Evolutionary conservation across 208 protist species (phyloP).

Genomic region (Strigomonas galati): DNA sequence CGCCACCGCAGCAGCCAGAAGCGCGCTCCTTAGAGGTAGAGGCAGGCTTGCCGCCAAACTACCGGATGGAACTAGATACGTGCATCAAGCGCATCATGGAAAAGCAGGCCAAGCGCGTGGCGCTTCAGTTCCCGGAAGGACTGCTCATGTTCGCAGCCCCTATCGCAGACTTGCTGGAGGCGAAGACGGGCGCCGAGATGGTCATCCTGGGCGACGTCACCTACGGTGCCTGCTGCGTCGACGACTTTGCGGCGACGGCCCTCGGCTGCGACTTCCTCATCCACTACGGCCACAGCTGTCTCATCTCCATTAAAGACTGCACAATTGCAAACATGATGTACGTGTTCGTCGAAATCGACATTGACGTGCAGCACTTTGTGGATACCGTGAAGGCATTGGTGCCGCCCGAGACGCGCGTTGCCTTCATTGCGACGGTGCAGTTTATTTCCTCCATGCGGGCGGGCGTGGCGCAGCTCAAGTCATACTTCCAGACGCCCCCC

Average conservation of each 20-base stretch:
- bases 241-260: constrained; percentile 96
- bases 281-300: constrained; percentile 99
- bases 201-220: constrained; percentile 99
- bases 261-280: constrained; percentile 98
- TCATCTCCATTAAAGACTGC: constrained; percentile 93
- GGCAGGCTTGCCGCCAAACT: constrained; percentile 93
- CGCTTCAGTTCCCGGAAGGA: constrained; percentile 98
- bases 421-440: constrained; percentile 97
- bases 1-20: neutral
- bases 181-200: constrained; percentile 83
- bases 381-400: constrained; percentile 94
- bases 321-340: constrained; percentile 96
- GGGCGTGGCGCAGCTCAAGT: constrained; percentile 66
- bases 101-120: constrained; percentile 88
- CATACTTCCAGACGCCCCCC: constrained; percentile 80
- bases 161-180: constrained; percentile 97
- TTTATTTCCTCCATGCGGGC: constrained; percentile 95
- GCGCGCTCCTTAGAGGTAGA: constrained; percentile 14
- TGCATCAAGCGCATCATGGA: constrained; percentile 94
- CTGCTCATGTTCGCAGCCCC: constrained; percentile 96
- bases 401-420: constrained; percentile 57
- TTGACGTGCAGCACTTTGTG: constrained; percentile 97
- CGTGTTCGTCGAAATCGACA: constrained; percentile 99
- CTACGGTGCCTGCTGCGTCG: constrained; percentile 99
- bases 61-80: constrained; percentile 99